Conservation (phyloP, 1,284 basidiomycete species). For the Erythrobasidium hasegawianum region DNA sequence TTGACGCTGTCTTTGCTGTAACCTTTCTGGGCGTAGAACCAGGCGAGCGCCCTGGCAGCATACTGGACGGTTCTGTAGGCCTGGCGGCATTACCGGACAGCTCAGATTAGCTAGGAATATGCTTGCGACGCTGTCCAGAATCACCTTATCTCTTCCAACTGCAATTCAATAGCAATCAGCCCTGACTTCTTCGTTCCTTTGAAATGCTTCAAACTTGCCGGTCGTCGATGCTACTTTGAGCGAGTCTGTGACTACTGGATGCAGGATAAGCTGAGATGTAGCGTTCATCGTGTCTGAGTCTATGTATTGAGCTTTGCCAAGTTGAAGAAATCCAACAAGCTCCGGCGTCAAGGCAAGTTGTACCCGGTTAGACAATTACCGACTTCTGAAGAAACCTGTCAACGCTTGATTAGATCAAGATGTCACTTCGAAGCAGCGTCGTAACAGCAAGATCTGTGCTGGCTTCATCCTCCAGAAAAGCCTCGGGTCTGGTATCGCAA, state of each 20-base stretch:
- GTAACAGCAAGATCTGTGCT: too few species aligned
- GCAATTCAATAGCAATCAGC: background rate
- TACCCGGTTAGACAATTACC: too few species aligned
- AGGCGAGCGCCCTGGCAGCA: constrained; percentile 83
- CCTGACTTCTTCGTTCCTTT: too few species aligned
- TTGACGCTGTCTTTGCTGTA: constrained; percentile 52
- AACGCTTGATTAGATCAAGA: too few species aligned
- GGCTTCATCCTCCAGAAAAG: too few species aligned
- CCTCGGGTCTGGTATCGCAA: background rate
- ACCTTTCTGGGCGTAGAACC: constrained; percentile 55
- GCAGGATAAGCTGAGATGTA: constrained; percentile 69
- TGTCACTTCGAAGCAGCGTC: constrained; percentile 4
- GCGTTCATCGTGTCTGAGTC: constrained; percentile 2
- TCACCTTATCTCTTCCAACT: constrained; percentile 86
- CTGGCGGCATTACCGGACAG: too few species aligned
- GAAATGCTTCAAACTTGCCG: too few species aligned
- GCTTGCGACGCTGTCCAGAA: too few species aligned
- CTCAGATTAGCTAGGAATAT: too few species aligned
- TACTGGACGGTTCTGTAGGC: constrained; percentile 88
- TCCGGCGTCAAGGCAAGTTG: too few species aligned
- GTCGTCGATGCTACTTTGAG: constrained; percentile 76
- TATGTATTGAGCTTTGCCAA: too few species aligned
- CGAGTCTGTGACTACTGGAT: constrained; percentile 70
- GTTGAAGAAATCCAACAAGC: background rate
- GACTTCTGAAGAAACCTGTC: background rate